Evolutionary conservation across 2,329 filamentous ascomycete genomes (phyloP).

Genomic region (Phialophora verrucosa): DNA sequence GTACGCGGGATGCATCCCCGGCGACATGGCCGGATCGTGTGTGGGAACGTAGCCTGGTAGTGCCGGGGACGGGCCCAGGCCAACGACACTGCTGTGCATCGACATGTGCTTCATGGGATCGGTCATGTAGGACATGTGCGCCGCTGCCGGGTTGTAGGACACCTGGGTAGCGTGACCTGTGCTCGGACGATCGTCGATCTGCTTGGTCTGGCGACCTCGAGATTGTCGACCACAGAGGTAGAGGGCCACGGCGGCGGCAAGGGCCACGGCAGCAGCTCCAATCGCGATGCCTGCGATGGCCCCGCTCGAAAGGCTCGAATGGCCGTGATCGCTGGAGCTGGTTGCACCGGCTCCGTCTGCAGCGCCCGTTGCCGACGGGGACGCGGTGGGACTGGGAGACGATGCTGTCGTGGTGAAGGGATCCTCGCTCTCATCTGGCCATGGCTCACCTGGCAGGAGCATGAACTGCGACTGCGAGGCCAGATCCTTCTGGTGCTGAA

Average conservation of each 20-base stretch:
- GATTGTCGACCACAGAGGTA: constrained; percentile 32
- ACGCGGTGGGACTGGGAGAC: constrained; percentile 18
- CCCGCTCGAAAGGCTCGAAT: constrained; percentile 23
- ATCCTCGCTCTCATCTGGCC: constrained; percentile 31
- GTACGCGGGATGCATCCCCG: constrained; percentile 21
- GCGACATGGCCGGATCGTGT: constrained; percentile 26
- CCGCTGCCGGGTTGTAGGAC: constrained; percentile 8
- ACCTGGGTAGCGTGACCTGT: constrained; percentile 17
- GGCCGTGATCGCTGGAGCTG: constrained; percentile 2
- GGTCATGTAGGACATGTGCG: constrained; percentile 25
- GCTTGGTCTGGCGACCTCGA: constrained; percentile 6
- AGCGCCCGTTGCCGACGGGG: background rate
- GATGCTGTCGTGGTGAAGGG: constrained; percentile 23
- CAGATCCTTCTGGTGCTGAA: constrained; percentile 35
- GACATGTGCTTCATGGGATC: constrained; percentile 32
- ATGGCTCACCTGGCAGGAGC: constrained; percentile 37
- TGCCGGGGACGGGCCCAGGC: constrained; percentile 17
- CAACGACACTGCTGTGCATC: constrained; percentile 28
- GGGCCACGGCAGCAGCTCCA: constrained; percentile 25
- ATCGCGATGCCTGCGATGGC: constrained; percentile 35
- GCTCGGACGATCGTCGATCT: constrained; percentile 18
- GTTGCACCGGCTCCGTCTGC: constrained; percentile 1
- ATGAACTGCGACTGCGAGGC: constrained; percentile 34
- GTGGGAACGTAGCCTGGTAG: constrained; percentile 30
- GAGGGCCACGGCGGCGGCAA: constrained; percentile 27